Base-by-base conservation (phyloP, 2,329 filamentous ascomycete species). In the Fusarium cicatricum region DNA sequence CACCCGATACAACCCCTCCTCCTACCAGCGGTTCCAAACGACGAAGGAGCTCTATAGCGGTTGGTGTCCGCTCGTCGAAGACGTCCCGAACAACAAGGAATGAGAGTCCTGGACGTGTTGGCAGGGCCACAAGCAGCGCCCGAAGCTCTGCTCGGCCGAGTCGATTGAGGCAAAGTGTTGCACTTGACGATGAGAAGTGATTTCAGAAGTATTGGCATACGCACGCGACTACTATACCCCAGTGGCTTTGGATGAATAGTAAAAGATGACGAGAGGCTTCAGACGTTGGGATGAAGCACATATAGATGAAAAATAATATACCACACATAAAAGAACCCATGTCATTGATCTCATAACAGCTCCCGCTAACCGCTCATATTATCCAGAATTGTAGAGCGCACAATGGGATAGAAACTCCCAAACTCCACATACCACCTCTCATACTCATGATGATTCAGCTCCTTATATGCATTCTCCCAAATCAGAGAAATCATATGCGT, bases 381-480 rank as follows among this genome's bases (percentile, higher is more conserved):
- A 46, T 42, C 31, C 52, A 37, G 52, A 14, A 33, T 38, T 56
- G 26, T 43, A 15, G 31, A 61, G 37, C 41, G 32, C 32, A 53
- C 9, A 10, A 40, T 34, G n/a, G 28, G 23, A 14, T 40, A n/a
- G n/a, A 41, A 52, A 42, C 56, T 50, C 58, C 60, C 38, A 50
- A 66, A 67, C 64, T 67, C 64, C 64, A 40, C 38, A 14, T 14
- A 32, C 48, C 34, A 52, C 41, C 52, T 43, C 48, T 48, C 36
- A 44, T 45, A 54, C 60, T 62, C 49, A 50, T 60, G 19, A 58
- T 55, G 32, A 37, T 23, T 44, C 51, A 48, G 26, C 47, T 55
- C 51, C n/a, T 50, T 46, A 36, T 46, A 56, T 52, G 37, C 50
- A 55, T 41, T 44, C 37, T 19, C 33, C 29, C 41, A 36, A 42